These are phyloP conservation scores for Deinandra increscens DNA, from an alignment of 129 eudicot species.

Conservation along the genomic window DNA sequence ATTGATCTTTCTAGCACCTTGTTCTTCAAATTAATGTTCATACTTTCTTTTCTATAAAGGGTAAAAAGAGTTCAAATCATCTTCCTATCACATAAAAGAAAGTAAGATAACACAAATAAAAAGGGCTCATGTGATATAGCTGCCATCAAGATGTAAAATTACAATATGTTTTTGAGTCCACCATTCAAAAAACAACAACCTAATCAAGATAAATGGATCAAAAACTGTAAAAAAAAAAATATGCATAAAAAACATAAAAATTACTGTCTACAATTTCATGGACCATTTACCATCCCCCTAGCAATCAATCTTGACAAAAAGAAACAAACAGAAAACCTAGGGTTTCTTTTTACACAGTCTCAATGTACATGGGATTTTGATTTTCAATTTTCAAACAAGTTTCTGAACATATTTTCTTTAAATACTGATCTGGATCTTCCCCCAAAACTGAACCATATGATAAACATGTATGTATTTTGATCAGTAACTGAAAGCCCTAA, in stretches of 20 bases:
- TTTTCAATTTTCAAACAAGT: constrained; percentile 3
- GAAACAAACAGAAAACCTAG: constrained; percentile 38
- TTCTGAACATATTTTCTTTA: constrained; percentile 22
- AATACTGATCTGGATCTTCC: no score
- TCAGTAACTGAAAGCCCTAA: constrained; percentile 26
- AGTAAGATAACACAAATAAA: no score
- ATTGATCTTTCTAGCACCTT: neutral
- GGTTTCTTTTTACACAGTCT: constrained; percentile 33
- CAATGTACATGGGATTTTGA: constrained; percentile 29
- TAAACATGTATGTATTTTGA: constrained; percentile 14
- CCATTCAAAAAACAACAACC: neutral
- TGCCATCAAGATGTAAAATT: no score
- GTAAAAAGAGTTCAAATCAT: constrained; percentile 12
- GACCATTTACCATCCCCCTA: constrained; percentile 21
- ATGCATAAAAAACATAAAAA: constrained; percentile 20
- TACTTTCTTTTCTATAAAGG: constrained; percentile 2
- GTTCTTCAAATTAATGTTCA: neutral
- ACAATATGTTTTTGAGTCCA: no score
- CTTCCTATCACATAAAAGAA: neutral
- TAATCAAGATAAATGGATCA: neutral
- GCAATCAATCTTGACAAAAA: constrained; percentile 13
- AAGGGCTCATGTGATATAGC: no score
- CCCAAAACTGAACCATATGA: constrained; percentile 12
- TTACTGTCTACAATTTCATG: neutral
- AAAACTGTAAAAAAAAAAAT: constrained; percentile 10